A percentile compares a stretch with the other conserved stretches of the same genome.
phyloP scores from a whole-genome alignment of 495 filamentous ascomycete species.

The Hyphodiscus hymeniophilus region DNA sequence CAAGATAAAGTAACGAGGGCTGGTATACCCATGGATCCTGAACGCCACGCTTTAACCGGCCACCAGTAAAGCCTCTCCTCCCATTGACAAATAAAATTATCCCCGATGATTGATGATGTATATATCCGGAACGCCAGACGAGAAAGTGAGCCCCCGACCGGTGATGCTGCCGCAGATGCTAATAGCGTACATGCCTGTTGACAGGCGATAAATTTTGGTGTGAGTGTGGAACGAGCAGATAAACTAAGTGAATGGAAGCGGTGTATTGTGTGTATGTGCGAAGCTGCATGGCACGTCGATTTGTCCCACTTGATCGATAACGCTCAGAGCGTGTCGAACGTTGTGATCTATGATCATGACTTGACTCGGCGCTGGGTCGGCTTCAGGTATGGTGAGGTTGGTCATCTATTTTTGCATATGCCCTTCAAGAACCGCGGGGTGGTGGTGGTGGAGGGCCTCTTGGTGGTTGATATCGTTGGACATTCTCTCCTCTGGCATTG shows the following conservation, averaged over 20 bases:
- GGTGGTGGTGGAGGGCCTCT: conserved; percentile 19
- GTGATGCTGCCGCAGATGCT: conserved; percentile 14
- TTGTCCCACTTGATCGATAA: neutral
- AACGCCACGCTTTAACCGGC: neutral
- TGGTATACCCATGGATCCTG: neutral
- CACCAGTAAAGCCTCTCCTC: neutral
- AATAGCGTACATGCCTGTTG: conserved; percentile 19
- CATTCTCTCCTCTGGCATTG: conserved; percentile 48
- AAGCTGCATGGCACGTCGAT: neutral
- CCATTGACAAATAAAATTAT: conserved; percentile 10
- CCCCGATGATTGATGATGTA: neutral
- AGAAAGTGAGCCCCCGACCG: conserved; percentile 17
- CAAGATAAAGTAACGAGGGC: neutral
- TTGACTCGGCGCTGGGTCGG: neutral
- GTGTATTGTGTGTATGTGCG: neutral
- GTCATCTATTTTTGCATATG: neutral
- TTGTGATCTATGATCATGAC: conserved; percentile 1
- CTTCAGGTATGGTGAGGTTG: neutral
- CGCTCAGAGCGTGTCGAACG: neutral
- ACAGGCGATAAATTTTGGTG: conserved; percentile 6
- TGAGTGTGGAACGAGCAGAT: too few relatives aligned
- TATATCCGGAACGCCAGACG: neutral
- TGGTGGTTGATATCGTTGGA: conserved; percentile 18
- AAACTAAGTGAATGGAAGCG: too few relatives aligned
- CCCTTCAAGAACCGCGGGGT: conserved; percentile 19